Base-by-base conservation (phyloP, 768 basidiomycete species). In the Hericium coralloides region DNA sequence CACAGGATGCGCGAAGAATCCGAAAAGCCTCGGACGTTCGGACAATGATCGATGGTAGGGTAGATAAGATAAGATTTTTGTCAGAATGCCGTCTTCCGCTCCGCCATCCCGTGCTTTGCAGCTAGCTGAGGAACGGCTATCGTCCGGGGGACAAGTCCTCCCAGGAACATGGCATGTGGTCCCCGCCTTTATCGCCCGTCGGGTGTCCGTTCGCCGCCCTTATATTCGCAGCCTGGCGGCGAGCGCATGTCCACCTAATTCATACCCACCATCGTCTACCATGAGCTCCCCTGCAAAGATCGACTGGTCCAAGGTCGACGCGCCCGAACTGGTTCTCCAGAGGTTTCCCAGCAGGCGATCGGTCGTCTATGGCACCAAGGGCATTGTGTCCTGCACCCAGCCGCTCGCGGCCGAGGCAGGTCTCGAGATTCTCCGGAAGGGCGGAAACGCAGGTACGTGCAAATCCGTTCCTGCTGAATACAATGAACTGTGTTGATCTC, bases 381-480 rank as follows among this genome's bases (percentile, higher is more conserved):
- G 95, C 7, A 73, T 95, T 37, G 89, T 98, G 4, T 82, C 92
- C 8, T 87, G 87, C 26, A 89, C 90, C 23, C 97, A 99, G 67
- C 92, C 97, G 50, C 76, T 93, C 39, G 97, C 97, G 1, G 85
- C 87, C 15, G 87, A 90, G 66, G 95, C 92, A 17, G 97, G 95
- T 0, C 70, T 98, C 31, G 93, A 97, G 71, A 89, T 99, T 61
- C 74, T 99, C 23, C 78, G 85, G 54, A 88, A 86, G 69, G 97
- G 97, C 12, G 97, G 97, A 53, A 99, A 99, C 74, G 95, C 95
- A 64, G 95, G 92, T 90, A 66, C 49, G 75, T 59, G 5, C 48
- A 52, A 26, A n/a, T 53, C 23, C 17, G 4, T 50, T 45, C 22
- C 51, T 23, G 4, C n/a, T 12, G 26, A 36, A 20, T 6, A 2